Evolutionary conservation across 345 rosid genomes (phyloP).

Genomic region (Lumnitzera racemosa): DNA sequence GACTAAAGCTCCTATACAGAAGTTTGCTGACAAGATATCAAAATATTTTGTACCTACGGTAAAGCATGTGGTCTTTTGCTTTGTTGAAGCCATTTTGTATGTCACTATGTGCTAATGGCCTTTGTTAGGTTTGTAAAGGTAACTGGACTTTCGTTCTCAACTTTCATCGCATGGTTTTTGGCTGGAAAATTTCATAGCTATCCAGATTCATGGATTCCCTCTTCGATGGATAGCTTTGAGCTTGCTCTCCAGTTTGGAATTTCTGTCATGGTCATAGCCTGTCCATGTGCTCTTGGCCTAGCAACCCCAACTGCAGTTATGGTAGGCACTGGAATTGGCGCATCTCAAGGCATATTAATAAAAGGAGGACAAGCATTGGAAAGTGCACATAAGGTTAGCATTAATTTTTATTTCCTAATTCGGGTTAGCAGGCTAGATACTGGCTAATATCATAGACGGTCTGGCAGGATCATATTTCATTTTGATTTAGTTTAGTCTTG

Average conservation of each 20-base stretch:
- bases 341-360: conserved; percentile 80
- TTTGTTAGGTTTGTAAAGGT: conserved; percentile 37
- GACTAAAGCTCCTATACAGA: conserved; percentile 93
- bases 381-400: conserved; percentile 63
- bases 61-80: conserved; percentile 4
- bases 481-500: no score
- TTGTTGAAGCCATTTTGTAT: background rate
- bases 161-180: conserved; percentile 77
- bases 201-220: conserved; percentile 79
- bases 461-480: no score
- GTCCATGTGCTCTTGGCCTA: conserved; percentile 86
- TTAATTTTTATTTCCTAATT: background rate
- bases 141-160: conserved; percentile 51
- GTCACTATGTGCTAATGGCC: background rate
- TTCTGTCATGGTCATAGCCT: conserved; percentile 93
- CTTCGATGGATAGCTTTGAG: conserved; percentile 76
- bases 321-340: conserved; percentile 96
- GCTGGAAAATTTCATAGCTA: conserved; percentile 63
- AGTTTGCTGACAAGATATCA: conserved; percentile 77
- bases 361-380: conserved; percentile 89
- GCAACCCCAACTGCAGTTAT: conserved; percentile 95
- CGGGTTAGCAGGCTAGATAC: no score
- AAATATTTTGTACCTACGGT: conserved; percentile 82
- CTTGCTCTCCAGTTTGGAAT: conserved; percentile 88
- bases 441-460: no score